phyloP scores from a whole-genome alignment of 2,329 filamentous ascomycete species.

The Epichloe scottii region DNA sequence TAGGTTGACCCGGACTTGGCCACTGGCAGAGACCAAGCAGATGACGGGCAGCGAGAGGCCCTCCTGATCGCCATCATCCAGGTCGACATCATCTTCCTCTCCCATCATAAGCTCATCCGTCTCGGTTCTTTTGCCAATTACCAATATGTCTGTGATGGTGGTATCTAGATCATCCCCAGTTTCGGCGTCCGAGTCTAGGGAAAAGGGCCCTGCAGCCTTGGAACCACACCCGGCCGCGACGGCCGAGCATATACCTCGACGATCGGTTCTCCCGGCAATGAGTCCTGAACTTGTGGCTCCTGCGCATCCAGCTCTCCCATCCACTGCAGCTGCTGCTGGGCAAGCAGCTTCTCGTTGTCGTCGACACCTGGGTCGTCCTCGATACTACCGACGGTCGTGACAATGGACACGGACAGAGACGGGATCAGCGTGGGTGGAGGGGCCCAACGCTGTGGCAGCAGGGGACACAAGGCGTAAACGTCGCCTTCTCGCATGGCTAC shows the following conservation, averaged over 20 bases:
- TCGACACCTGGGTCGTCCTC: conserved; percentile 46
- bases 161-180: conserved; percentile 44
- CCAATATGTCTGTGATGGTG: conserved; percentile 47
- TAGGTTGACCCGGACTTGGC: conserved; percentile 48
- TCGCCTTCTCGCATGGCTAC: conserved; percentile 91
- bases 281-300: conserved; percentile 44
- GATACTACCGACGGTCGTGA: conserved; percentile 55
- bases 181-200: conserved; percentile 41
- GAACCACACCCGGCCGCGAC: conserved; percentile 42
- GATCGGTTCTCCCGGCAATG: conserved; percentile 32
- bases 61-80: conserved; percentile 43
- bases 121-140: conserved; percentile 50
- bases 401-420: conserved; percentile 70
- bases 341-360: conserved; percentile 40
- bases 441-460: conserved; percentile 79
- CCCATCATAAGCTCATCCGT: conserved; percentile 48
- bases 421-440: conserved; percentile 65
- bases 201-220: conserved; percentile 50
- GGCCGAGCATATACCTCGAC: conserved; percentile 46
- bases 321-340: conserved; percentile 54
- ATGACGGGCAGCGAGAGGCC: conserved; percentile 48
- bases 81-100: conserved; percentile 49
- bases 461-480: conserved; percentile 82
- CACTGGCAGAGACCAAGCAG: conserved; percentile 48
- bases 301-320: conserved; percentile 54